Conservation (phyloP, 495 filamentous ascomycete species). For the Aspergillus leporis region DNA sequence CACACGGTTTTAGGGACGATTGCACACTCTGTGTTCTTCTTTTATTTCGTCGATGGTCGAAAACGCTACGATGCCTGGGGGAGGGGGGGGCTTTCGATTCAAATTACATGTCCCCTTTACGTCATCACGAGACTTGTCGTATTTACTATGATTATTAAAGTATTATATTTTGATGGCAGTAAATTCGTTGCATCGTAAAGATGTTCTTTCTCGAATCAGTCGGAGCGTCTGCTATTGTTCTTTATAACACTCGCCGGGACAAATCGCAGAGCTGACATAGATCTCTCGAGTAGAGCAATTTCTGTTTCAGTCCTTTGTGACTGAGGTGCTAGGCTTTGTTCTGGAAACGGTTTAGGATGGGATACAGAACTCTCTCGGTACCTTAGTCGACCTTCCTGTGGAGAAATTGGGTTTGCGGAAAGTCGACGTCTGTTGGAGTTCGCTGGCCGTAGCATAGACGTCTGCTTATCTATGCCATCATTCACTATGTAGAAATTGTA, state of each 20-base stretch:
- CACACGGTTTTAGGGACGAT: neutral
- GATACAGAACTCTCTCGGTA: conserved; percentile 39
- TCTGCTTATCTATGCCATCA: conserved; percentile 81
- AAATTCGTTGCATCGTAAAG: neutral
- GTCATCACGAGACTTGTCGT: neutral
- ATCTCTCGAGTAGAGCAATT: conserved; percentile 70
- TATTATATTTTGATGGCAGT: neutral
- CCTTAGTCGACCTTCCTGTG: conserved; percentile 40
- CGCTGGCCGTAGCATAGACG: conserved; percentile 65
- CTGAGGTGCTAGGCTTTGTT: conserved; percentile 3
- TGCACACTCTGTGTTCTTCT: neutral
- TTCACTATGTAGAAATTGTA: conserved; percentile 91
- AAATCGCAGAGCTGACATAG: conserved; percentile 83
- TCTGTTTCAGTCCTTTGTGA: conserved; percentile 50
- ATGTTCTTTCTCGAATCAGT: neutral
- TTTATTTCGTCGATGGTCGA: neutral
- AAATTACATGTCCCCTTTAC: neutral
- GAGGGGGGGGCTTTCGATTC: neutral
- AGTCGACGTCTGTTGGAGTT: conserved; percentile 49
- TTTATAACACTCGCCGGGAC: conserved; percentile 68
- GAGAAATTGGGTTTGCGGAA: conserved; percentile 46
- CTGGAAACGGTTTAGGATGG: conserved; percentile 18
- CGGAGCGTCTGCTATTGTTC: conserved; percentile 15
- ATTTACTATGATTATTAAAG: neutral
- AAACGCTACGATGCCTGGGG: neutral